Evolutionary conservation across 352 stramenopile genomes (phyloP), one percentile per base, ranked within the genome.

Genomic region (Phytophthora sojae): DNA sequence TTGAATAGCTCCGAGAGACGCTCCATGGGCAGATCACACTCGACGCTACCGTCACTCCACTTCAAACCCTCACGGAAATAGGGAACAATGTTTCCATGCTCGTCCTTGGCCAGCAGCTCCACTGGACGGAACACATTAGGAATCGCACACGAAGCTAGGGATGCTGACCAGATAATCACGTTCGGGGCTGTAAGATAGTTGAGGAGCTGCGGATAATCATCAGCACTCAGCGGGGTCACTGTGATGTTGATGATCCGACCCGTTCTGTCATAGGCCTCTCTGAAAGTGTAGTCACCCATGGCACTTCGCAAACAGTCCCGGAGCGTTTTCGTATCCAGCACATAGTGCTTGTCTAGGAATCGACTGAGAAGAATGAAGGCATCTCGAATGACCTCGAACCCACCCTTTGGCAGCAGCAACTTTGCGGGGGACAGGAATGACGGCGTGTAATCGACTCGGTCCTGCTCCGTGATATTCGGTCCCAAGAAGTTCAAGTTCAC

Each of bases 111-210:
- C 56, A 99, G 79, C 15, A 99, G 79, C 61, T 98, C 94, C 29
- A 98, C 96, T 2, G 97, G 89, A 68, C 93, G 92, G 77, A 99
- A 99, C 11, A 99, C 84, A 35, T 91, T 78, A 14, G 98, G 98
- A 30, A 99, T 94, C 45, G 96, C 95, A 69, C 95, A 99, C 5
- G 94, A 99, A 42, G 96, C 97, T 2, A 99, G 85, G 2, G 94
- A 96, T 50, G 97, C 98, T 57, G 88, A 98, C 98, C 98, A 99
- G 45, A 99, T 96, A n/a, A 99, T 81, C 30, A 99, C 97, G 70
- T 99, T 98, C 21, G 98, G 98, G 4, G 97, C 96, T 5, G 97
- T 99, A 19, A 99, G 83, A 85, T 99, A 99, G 76, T 99, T 99
- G 21, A 99, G 88, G 21, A 99, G 71, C 51, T 98, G 90, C 55